Evolutionary conservation across 257 asterid species (phyloP).

Genomic region (Solanum paucissectum): DNA sequence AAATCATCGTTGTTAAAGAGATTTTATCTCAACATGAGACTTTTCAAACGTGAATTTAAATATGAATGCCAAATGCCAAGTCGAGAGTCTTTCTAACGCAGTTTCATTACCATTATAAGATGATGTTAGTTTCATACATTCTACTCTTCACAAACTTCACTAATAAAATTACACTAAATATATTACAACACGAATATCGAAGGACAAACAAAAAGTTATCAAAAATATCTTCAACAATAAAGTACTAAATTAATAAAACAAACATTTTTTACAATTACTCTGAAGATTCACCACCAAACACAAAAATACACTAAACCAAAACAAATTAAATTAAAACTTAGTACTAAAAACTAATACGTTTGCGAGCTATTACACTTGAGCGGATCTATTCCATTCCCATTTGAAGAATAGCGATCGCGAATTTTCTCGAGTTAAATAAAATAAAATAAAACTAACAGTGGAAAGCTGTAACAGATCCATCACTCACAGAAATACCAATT

Average conservation of each 20-base stretch:
- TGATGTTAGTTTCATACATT: too few species aligned
- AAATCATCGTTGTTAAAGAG: not conserved
- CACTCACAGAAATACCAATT: slow-evolving; percentile 47
- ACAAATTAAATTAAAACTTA: not conserved
- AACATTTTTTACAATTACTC: not conserved
- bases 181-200: too few species aligned
- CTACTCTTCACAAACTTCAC: not conserved
- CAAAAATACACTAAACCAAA: not conserved
- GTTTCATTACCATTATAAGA: not conserved
- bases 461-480: slow-evolving; percentile 76
- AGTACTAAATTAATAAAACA: not conserved
- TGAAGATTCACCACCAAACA: not conserved
- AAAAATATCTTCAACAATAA: not conserved
- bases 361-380: not conserved
- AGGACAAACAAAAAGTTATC: rapidly evolving
- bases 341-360: not conserved
- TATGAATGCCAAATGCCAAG: too few species aligned
- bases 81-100: too few species aligned
- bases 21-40: not conserved
- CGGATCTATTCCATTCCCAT: not conserved
- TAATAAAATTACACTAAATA: too few species aligned
- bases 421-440: not conserved
- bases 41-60: too few species aligned
- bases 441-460: slow-evolving; percentile 32
- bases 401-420: not conserved